Evolutionary conservation across 805 yeast genomes (phyloP), one percentile per base, ranked within the genome.

Genomic region (Ogataea trehalophila): DNA sequence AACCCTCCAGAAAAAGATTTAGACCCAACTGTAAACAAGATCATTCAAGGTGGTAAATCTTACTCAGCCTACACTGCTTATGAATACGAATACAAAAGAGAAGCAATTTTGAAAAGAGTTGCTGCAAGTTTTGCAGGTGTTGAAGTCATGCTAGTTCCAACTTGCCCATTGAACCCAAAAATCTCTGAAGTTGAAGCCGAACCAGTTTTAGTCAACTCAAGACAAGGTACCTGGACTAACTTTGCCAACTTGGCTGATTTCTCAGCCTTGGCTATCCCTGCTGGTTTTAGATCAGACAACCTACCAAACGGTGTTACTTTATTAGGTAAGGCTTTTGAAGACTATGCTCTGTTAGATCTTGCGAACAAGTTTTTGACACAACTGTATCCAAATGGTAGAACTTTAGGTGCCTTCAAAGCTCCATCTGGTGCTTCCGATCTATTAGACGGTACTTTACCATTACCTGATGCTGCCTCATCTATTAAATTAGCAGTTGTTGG

Each of bases 211-310:
- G 80, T 90, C 58, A 92, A 92, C 73, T 87, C 97, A 6, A 75
- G 75, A 61, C 99, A 94, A 71, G 99, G 99, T 33, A 90, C 97
- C n/a, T 92, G 96, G 84, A 92, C 98, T 31, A 92, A 92, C 70
- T 94, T 94, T 65, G 97, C 88, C 58, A 92, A 94, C 66, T 76
- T 92, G 63, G 96, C 97, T 3, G 98, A 92, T 62, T 68, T 91
- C 72, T 84, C 95, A 35, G 98, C 96, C 1, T 73, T 92, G 58
- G 89, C 98, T 0, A 75, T 92, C 46, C 98, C 99, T 23, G 86
- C 84, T 22, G 97, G 96, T 2, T 92, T 89, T 77, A 76, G 91
- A 62, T 57, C 76, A 1, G 97, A 92, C 65, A 95, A 95, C 4
- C 68, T 92, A 56, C 97, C 98, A 8, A 84, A 81, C 53, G 98